Conservation (phyloP, 176 grass and related monocot species). For the Ampelocalamus luodianensis region DNA sequence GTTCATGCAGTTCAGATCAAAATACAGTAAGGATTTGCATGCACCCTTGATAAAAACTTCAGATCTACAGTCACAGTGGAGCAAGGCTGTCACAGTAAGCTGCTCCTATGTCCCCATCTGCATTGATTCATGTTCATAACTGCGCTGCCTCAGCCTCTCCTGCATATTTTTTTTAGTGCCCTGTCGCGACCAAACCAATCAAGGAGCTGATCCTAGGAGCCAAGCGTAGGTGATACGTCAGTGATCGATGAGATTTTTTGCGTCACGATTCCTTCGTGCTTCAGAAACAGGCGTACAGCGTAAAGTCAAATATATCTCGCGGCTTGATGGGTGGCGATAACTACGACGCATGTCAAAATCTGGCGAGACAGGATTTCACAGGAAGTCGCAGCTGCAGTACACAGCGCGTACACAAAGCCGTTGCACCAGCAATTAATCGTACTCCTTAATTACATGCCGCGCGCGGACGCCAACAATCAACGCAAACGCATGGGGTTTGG, state of each 20-base stretch:
- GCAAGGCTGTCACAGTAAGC: not conserved
- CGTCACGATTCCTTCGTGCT: not conserved
- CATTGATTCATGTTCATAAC: not conserved
- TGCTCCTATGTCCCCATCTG: not conserved
- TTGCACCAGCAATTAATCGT: not conserved
- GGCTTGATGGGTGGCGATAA: not conserved
- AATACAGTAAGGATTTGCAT: not conserved
- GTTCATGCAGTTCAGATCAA: not conserved
- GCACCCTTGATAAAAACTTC: not conserved
- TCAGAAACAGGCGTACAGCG: not conserved
- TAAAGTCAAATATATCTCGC: not conserved
- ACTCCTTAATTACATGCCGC: not conserved
- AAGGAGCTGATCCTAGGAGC: not conserved
- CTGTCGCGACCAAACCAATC: not conserved
- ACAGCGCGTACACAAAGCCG: not conserved
- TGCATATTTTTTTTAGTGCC: not conserved
- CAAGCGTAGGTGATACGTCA: constrained; percentile 2
- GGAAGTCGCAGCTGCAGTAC: not conserved
- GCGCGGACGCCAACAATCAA: not conserved
- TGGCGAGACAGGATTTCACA: not conserved
- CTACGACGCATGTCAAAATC: not conserved
- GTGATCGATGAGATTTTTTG: not conserved
- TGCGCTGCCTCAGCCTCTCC: not conserved
- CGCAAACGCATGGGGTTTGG: not conserved
- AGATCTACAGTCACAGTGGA: not conserved